Conservation (phyloP, 2,329 filamentous ascomycete species). For the Leptosphaerulina australis region DNA sequence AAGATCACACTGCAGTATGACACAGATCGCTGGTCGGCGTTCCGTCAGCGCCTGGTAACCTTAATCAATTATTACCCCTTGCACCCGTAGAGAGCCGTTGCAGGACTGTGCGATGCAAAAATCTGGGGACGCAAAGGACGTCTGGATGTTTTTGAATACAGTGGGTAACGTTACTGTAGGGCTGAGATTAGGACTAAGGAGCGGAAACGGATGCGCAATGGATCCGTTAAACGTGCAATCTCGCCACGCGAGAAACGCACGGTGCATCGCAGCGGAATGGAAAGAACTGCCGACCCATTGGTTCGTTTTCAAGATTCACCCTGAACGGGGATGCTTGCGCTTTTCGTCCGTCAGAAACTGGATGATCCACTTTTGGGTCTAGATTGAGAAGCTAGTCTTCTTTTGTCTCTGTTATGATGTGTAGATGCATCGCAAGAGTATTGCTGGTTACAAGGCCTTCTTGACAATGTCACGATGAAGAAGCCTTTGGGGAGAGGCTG, state of each 20-base stretch:
- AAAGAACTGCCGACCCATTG: constrained; percentile 1
- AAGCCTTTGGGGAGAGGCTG: not conserved
- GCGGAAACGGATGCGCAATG: constrained; percentile 5
- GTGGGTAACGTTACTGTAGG: not conserved
- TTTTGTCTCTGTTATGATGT: not conserved
- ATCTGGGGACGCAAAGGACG: not conserved
- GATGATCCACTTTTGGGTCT: not conserved
- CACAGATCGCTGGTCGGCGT: not conserved
- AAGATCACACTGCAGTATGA: not conserved
- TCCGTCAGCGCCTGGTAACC: constrained; percentile 1
- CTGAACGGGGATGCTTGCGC: not conserved
- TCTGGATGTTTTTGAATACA: constrained; percentile 7
- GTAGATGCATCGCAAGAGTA: not conserved
- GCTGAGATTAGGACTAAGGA: not conserved
- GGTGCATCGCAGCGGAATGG: not conserved
- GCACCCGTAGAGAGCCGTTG: not conserved
- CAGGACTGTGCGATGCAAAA: not conserved
- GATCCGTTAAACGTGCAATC: constrained; percentile 1
- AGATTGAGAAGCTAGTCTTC: not conserved
- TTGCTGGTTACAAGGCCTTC: not conserved
- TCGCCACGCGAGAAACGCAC: constrained; percentile 2
- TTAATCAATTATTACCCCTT: too few species aligned
- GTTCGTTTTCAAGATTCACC: not conserved
- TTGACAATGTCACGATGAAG: not conserved
- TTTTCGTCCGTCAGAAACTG: constrained; percentile 4